phyloP scores from a whole-genome alignment of 2,329 filamentous ascomycete genomes.

The Cladophialophora psammophila region DNA sequence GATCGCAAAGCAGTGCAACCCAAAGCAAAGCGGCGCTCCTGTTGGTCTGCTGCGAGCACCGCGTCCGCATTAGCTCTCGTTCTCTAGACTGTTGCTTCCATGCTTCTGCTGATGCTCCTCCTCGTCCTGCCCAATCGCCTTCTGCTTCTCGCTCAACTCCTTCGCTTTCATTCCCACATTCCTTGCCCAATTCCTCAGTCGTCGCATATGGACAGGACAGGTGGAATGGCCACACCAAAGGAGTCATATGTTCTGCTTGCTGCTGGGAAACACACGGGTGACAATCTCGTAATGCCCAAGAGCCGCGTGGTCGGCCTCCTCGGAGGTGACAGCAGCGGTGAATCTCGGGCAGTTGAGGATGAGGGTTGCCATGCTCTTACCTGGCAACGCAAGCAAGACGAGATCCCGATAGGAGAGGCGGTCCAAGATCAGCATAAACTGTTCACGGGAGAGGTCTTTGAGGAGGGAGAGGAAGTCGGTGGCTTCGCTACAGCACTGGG shows the following conservation, averaged over 20 bases:
- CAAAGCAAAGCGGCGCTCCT: neutral
- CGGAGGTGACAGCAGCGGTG: neutral
- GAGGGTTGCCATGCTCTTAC: constrained; percentile 9
- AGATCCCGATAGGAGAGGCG: constrained; percentile 1
- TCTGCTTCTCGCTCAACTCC: neutral
- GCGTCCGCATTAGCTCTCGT: neutral
- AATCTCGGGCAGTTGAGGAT: constrained; percentile 2
- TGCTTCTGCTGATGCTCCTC: neutral
- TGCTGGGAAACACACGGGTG: neutral
- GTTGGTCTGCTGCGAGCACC: neutral
- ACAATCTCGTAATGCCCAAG: constrained; percentile 1
- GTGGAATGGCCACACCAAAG: constrained; percentile 9
- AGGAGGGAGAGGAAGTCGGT: neutral
- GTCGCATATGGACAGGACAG: constrained; percentile 13
- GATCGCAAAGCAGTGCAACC: neutral
- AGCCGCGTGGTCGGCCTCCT: constrained; percentile 5
- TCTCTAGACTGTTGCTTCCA: neutral
- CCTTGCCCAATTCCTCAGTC: neutral
- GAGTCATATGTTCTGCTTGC: constrained; percentile 4
- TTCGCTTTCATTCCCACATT: neutral
- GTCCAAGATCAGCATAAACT: neutral
- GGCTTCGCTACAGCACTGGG: neutral
- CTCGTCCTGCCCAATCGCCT: neutral
- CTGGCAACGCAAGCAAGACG: constrained; percentile 9
- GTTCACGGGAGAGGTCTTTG: neutral